phyloP scores from a whole-genome alignment of 768 basidiomycete species.

The Cystofilobasidium macerans region DNA sequence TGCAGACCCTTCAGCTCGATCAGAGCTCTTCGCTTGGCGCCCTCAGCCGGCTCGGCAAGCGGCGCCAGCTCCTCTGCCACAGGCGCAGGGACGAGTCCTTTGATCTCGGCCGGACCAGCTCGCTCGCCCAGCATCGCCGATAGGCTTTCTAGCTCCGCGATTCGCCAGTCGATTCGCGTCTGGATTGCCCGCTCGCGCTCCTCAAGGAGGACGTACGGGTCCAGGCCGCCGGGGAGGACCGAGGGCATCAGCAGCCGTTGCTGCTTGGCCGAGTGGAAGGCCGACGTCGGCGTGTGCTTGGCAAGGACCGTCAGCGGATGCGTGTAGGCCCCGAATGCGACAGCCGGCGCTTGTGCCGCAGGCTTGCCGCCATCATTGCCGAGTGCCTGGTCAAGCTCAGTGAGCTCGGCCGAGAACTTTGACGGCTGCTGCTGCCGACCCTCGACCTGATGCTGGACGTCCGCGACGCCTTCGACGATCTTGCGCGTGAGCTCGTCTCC shows the following conservation, averaged over 20 bases:
- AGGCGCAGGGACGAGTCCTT: slow-evolving; percentile 25
- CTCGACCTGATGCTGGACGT: slow-evolving; percentile 49
- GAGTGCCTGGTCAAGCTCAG: slow-evolving; percentile 9
- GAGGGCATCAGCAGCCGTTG: slow-evolving; percentile 69
- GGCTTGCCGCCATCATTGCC: too few relatives aligned
- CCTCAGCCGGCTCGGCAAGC: not conserved
- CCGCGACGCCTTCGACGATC: slow-evolving; percentile 64
- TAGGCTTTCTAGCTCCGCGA: slow-evolving; percentile 56
- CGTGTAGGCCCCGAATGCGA: slow-evolving; percentile 76
- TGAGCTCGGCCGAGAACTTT: slow-evolving; percentile 6
- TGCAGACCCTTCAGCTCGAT: slow-evolving; percentile 88
- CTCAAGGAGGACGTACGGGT: slow-evolving; percentile 78
- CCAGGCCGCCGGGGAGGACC: slow-evolving; percentile 79
- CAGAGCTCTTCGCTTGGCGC: slow-evolving; percentile 65
- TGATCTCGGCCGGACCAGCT: slow-evolving; percentile 22
- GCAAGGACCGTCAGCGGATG: slow-evolving; percentile 56
- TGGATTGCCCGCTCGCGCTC: slow-evolving; percentile 88
- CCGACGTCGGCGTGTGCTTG: slow-evolving; percentile 52
- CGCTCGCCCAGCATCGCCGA: slow-evolving; percentile 22
- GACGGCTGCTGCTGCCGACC: slow-evolving; percentile 30
- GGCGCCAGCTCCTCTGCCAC: not conserved
- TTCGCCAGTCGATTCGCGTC: slow-evolving; percentile 74
- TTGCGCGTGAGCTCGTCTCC: slow-evolving; percentile 44
- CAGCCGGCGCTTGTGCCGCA: not conserved
- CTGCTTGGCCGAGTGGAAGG: slow-evolving; percentile 33